Conservation (phyloP, 768 basidiomycete species). For the Boletus rubropictus region DNA sequence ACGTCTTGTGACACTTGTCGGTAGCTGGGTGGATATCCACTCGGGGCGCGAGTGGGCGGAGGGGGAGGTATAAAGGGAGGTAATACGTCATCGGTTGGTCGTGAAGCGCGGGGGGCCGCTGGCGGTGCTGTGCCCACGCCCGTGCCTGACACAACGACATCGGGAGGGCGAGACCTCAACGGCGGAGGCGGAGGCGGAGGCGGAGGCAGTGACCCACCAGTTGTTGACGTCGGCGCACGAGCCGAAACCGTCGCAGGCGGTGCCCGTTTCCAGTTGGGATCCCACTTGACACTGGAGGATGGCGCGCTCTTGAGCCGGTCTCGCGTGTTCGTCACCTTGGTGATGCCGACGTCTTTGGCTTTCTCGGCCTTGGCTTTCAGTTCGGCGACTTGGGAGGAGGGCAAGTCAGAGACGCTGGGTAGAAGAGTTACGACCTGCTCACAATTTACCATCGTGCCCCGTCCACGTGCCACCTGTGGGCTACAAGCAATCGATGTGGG, state of each 20-base stretch:
- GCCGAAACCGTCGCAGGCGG: too few relatives aligned
- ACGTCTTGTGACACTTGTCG: constrained; percentile 2
- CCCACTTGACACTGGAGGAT: constrained; percentile 59
- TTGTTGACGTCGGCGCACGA: too few relatives aligned
- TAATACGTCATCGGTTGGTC: constrained; percentile 8
- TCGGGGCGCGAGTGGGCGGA: constrained; percentile 26
- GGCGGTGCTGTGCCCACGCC: constrained; percentile 5
- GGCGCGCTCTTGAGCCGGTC: constrained; percentile 54
- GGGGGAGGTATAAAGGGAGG: constrained; percentile 16
- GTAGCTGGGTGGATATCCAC: constrained; percentile 20
- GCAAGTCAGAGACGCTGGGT: not conserved
- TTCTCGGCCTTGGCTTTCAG: constrained; percentile 59
- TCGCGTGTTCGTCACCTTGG: constrained; percentile 47
- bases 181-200: constrained; percentile 40
- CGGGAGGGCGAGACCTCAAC: constrained; percentile 24
- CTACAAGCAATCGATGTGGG: not conserved
- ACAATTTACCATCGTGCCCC: constrained; percentile 29
- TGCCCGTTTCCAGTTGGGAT: constrained; percentile 48
- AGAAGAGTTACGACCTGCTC: constrained; percentile 7
- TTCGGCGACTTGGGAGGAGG: constrained; percentile 69
- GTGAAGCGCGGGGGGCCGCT: constrained; percentile 10
- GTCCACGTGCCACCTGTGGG: not conserved
- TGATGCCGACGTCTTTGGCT: constrained; percentile 51
- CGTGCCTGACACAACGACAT: constrained; percentile 5
- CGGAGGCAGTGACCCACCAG: too few relatives aligned